These are phyloP conservation scores for Ogataea dorogensis DNA, from an alignment of 805 yeast species.

Conservation along the genomic window DNA sequence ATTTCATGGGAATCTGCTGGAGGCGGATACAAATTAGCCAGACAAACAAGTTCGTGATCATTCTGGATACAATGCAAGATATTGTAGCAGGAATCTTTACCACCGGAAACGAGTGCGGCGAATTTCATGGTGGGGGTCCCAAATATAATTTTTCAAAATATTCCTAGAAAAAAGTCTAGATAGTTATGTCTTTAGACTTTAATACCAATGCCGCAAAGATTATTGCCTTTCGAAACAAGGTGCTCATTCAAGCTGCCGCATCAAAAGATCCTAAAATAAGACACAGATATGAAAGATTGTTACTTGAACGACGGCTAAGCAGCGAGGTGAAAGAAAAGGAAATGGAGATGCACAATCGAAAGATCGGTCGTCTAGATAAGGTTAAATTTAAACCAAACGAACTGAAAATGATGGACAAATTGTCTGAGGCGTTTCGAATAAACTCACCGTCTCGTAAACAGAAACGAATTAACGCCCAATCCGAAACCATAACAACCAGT, in stretches of 20 bases:
- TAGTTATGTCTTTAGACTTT: constrained; percentile 9
- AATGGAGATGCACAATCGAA: constrained; percentile 10
- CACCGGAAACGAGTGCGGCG: constrained; percentile 91
- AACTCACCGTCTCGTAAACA: constrained; percentile 8
- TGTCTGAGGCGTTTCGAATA: constrained; percentile 12
- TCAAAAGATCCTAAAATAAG: constrained; percentile 19
- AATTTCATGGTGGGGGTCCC: constrained; percentile 62
- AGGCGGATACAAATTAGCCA: constrained; percentile 79
- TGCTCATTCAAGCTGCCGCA: constrained; percentile 25
- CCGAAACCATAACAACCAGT: constrained; percentile 1
- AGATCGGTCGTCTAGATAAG: constrained; percentile 15
- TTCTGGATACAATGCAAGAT: constrained; percentile 79
- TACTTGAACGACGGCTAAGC: constrained; percentile 22
- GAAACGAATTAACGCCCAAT: constrained; percentile 3
- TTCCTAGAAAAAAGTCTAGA: not conserved
- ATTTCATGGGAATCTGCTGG: constrained; percentile 56
- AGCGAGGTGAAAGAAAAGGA: constrained; percentile 15
- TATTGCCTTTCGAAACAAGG: constrained; percentile 19
- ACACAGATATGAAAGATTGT: constrained; percentile 22
- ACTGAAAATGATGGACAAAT: constrained; percentile 10
- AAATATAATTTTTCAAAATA: not conserved
- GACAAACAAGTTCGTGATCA: constrained; percentile 82
- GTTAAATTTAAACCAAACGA: constrained; percentile 16
- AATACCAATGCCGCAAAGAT: constrained; percentile 21
- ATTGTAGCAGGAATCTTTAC: constrained; percentile 93